phyloP scores from a whole-genome alignment of 1,284 basidiomycete species.

The Xerocomus nothofagi region DNA sequence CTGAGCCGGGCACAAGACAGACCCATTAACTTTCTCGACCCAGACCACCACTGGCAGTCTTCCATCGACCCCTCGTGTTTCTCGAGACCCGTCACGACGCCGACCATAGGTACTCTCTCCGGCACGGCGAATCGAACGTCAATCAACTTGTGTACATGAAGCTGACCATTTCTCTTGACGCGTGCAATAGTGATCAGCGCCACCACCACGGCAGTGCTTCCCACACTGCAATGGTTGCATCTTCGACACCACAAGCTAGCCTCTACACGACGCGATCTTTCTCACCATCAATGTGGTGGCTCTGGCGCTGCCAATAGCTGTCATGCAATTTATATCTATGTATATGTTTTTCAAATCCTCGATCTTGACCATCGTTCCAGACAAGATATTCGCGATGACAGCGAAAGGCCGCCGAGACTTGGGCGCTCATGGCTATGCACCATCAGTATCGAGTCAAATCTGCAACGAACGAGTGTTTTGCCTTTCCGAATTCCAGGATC shows the following conservation, averaged over 20 bases:
- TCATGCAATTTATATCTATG: too few relatives aligned
- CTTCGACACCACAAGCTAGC: background rate
- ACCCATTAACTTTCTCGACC: slow-evolving; percentile 15
- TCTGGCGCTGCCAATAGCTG: too few relatives aligned
- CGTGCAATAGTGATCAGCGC: too few relatives aligned
- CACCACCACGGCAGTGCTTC: background rate
- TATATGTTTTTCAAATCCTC: too few relatives aligned
- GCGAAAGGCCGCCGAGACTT: background rate
- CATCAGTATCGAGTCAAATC: background rate
- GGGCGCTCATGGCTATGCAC: background rate
- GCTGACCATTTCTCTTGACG: too few relatives aligned
- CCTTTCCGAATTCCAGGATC: background rate
- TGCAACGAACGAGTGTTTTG: background rate
- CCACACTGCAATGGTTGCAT: background rate
- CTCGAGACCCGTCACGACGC: slow-evolving; percentile 35
- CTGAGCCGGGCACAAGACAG: too few relatives aligned
- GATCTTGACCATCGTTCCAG: background rate
- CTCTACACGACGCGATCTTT: background rate
- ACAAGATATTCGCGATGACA: too few relatives aligned
- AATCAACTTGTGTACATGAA: too few relatives aligned
- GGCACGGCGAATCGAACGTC: slow-evolving; percentile 30
- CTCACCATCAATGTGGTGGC: background rate
- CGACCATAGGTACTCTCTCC: slow-evolving; percentile 34
- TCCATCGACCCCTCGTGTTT: slow-evolving; percentile 33
- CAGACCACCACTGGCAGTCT: slow-evolving; percentile 35